These are phyloP conservation scores for Trichosporon sp. DNA, from an alignment of 1,284 basidiomycete species.

Conservation along the genomic window DNA sequence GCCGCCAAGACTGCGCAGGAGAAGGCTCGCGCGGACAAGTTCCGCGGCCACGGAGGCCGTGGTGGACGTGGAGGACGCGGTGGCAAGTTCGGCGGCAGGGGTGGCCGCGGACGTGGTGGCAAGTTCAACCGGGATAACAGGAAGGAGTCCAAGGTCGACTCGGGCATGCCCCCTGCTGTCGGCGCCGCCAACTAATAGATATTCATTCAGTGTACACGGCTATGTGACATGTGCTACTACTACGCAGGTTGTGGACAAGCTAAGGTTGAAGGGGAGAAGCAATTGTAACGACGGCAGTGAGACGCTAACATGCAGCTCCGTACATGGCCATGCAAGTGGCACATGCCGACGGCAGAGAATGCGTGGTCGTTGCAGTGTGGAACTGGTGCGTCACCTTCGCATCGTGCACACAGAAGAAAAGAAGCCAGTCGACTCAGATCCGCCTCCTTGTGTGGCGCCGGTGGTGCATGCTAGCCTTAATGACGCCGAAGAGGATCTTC, in stretches of 20 bases:
- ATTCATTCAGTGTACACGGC: neutral
- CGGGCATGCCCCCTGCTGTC: conserved; percentile 29
- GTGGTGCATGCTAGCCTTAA: no score
- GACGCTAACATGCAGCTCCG: no score
- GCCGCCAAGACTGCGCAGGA: conserved; percentile 58
- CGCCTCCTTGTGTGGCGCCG: no score
- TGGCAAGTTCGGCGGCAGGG: conserved; percentile 2
- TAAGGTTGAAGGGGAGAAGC: neutral
- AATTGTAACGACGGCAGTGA: neutral
- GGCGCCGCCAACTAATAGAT: conserved; percentile 14
- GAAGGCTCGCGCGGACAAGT: conserved; percentile 21
- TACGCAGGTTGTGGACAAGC: neutral
- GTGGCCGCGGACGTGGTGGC: conserved; percentile 9
- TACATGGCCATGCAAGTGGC: no score
- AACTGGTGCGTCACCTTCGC: no score
- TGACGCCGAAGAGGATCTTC: no score
- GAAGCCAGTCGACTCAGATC: no score
- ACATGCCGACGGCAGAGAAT: no score
- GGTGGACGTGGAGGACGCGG: conserved; percentile 26
- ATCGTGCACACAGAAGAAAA: no score
- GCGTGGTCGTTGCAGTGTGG: no score
- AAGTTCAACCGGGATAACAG: conserved; percentile 16
- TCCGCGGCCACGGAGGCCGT: conserved; percentile 31
- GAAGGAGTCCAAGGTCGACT: conserved; percentile 4
- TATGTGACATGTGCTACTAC: conserved; percentile 3